A percentile compares a stretch with the other conserved stretches of the same genome.
Conservation (phyloP, 805 yeast species). For the Nakazawaea ernobii region DNA sequence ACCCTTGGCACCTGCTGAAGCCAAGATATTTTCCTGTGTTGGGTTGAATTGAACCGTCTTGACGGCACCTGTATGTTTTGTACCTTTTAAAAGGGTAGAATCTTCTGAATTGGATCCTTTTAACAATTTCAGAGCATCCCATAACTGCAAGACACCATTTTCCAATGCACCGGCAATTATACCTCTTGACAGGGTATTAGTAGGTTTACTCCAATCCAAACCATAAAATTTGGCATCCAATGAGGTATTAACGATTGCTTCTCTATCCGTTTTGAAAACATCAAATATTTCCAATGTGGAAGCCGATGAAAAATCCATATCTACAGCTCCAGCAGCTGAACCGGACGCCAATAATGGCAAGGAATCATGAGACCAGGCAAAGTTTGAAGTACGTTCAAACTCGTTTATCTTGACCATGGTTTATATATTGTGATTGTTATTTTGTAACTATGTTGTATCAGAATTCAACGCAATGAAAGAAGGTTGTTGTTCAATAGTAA, state of each 20-base stretch:
- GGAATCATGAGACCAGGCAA: conserved; percentile 86
- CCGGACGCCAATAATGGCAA: conserved; percentile 84
- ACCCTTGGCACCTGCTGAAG: conserved; percentile 84
- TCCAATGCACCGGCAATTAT: conserved; percentile 87
- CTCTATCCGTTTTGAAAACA: conserved; percentile 35
- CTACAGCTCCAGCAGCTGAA: conserved; percentile 94
- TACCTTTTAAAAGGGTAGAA: conserved; percentile 46
- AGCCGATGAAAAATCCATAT: conserved; percentile 74
- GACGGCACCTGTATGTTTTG: conserved; percentile 65
- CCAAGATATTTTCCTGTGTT: conserved; percentile 62
- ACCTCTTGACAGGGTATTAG: conserved; percentile 42
- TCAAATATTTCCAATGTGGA: conserved; percentile 81
- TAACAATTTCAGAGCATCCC: conserved; percentile 55
- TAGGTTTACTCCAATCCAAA: conserved; percentile 72
- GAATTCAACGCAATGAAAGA: neutral
- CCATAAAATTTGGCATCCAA: conserved; percentile 67
- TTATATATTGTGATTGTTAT: neutral
- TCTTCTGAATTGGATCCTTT: conserved; percentile 33
- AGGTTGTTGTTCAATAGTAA: too few species aligned
- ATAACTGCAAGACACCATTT: conserved; percentile 71
- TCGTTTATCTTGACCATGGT: conserved; percentile 79
- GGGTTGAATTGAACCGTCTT: conserved; percentile 75
- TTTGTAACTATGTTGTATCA: neutral
- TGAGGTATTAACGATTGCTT: conserved; percentile 38
- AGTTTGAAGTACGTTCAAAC: conserved; percentile 81